Conservation (phyloP, 2,329 filamentous ascomycete genomes). For the Scytalidium lignicola region DNA sequence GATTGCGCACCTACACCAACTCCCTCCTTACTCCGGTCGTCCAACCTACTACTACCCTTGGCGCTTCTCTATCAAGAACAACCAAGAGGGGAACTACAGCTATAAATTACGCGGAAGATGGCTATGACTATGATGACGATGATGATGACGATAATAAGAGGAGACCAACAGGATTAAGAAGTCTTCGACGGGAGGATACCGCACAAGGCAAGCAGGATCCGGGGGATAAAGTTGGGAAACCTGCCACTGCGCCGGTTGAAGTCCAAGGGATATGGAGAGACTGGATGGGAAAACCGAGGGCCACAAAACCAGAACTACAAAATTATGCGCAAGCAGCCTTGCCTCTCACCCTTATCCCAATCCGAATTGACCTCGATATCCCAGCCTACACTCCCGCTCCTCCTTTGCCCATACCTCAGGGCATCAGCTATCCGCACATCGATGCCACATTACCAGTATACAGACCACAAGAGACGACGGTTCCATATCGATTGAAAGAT, state of each 20-base stretch:
- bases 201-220: conserved; percentile 58
- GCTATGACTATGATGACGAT: conserved; percentile 79
- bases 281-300: conserved; percentile 77
- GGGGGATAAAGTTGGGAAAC: conserved; percentile 76
- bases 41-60: conserved; percentile 59
- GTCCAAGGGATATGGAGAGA: conserved; percentile 90
- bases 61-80: conserved; percentile 68
- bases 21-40: conserved; percentile 82
- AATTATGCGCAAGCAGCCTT: conserved; percentile 65
- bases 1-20: conserved; percentile 86
- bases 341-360: conserved; percentile 86
- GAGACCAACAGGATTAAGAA: conserved; percentile 75
- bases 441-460: conserved; percentile 76
- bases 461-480: conserved; percentile 70
- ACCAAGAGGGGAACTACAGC: conserved; percentile 95
- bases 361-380: conserved; percentile 93
- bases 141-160: conserved; percentile 67
- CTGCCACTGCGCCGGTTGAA: conserved; percentile 71
- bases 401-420: conserved; percentile 58
- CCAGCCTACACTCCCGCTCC: conserved; percentile 67
- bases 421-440: conserved; percentile 50
- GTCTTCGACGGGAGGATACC: conserved; percentile 70
- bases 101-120: conserved; percentile 97
- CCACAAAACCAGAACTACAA: conserved; percentile 52
- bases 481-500: conserved; percentile 85